Evolutionary conservation across 768 basidiomycete species (phyloP).

Genomic region (Termitomyces sp.): DNA sequence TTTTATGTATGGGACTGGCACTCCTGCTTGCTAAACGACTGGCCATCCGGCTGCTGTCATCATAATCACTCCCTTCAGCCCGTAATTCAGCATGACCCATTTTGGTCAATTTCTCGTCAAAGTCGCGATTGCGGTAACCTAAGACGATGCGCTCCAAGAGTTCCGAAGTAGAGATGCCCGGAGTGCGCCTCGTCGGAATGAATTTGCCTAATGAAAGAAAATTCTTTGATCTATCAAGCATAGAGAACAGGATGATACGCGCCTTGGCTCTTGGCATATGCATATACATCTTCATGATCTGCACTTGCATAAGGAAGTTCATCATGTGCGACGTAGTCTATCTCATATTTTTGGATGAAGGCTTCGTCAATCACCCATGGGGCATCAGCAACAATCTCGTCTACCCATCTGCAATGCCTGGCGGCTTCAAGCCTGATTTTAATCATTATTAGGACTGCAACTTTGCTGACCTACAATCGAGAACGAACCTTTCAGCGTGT

Average conservation of each 20-base stretch:
- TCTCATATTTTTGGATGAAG: constrained; percentile 79
- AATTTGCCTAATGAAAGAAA: constrained; percentile 65
- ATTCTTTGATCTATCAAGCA: neutral
- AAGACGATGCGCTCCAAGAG: constrained; percentile 89
- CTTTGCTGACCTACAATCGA: neutral
- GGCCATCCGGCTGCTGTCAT: constrained; percentile 28
- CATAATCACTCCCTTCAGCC: constrained; percentile 57
- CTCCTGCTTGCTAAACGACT: constrained; percentile 29
- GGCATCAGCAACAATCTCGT: constrained; percentile 85
- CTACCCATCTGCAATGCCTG: constrained; percentile 97
- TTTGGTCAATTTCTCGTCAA: constrained; percentile 85
- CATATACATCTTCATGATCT: constrained; percentile 86
- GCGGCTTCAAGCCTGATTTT: constrained; percentile 69
- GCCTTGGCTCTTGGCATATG: constrained; percentile 73
- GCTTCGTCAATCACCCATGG: constrained; percentile 86
- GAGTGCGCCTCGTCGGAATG: constrained; percentile 91
- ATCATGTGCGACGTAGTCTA: constrained; percentile 98
- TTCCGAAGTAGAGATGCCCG: constrained; percentile 90
- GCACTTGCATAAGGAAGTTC: constrained; percentile 80
- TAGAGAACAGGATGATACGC: constrained; percentile 14
- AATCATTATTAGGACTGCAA: neutral
- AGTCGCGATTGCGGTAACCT: constrained; percentile 78
- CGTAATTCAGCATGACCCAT: constrained; percentile 76
- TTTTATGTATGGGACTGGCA: constrained; percentile 17
- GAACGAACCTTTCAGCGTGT: constrained; percentile 54